These are phyloP conservation scores for Staphylotrichum tortipilum DNA, from an alignment of 495 filamentous ascomycete genomes.

Conservation along the genomic window DNA sequence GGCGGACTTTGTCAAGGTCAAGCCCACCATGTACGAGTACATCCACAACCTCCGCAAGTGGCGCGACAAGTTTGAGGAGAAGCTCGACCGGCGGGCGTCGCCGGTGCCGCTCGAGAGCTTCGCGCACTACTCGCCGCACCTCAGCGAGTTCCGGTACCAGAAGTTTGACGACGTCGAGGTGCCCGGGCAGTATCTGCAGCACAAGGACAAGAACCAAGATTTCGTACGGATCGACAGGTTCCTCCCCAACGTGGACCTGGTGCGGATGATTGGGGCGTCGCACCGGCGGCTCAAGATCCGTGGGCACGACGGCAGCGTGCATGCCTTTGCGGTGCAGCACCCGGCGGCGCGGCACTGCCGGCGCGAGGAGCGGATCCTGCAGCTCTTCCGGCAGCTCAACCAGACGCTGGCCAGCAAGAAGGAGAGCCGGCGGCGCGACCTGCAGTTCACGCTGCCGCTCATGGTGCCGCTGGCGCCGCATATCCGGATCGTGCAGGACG, in stretches of 20 bases:
- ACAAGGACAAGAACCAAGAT: conserved; percentile 97
- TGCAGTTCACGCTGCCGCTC: conserved; percentile 90
- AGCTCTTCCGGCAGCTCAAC: conserved; percentile 98
- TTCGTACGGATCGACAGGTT: conserved; percentile 96
- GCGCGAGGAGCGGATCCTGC: conserved; percentile 87
- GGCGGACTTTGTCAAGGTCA: conserved; percentile 84
- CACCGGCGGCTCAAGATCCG: conserved; percentile 91
- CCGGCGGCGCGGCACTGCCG: conserved; percentile 85
- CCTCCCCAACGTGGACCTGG: conserved; percentile 85
- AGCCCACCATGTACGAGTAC: conserved; percentile 94
- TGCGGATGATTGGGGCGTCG: conserved; percentile 77
- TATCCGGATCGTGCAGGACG: conserved; percentile 89
- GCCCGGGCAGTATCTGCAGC: conserved; percentile 91
- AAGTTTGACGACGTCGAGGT: conserved; percentile 99
- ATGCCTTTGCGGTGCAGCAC: conserved; percentile 92
- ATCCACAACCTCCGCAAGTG: conserved; percentile 93
- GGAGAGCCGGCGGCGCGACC: conserved; percentile 84
- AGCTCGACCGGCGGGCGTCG: conserved; percentile 75
- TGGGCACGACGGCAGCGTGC: conserved; percentile 93
- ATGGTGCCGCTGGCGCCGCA: conserved; percentile 92
- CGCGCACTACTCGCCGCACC: conserved; percentile 62
- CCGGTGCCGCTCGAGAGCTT: conserved; percentile 59
- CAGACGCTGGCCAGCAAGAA: conserved; percentile 80
- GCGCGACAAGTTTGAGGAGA: conserved; percentile 97
- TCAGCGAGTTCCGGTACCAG: conserved; percentile 93